A percentile compares a stretch with the other conserved stretches of the same genome.
Conservation (phyloP, 2,329 filamentous ascomycete species). For the Esteya vermicola region DNA sequence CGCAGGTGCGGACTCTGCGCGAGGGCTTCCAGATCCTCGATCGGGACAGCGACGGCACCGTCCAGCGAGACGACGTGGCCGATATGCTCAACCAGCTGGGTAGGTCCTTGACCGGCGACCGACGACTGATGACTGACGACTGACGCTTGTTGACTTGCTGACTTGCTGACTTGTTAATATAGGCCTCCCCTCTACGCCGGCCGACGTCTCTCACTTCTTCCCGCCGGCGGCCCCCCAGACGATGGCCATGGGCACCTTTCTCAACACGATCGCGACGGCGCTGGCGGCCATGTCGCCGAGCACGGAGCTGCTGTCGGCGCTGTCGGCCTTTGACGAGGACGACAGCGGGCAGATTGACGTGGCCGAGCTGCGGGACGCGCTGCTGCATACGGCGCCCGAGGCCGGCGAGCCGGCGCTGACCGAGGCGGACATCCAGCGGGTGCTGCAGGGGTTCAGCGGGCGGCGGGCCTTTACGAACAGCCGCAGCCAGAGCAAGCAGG, state of each 20-base stretch:
- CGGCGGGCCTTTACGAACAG: conserved; percentile 70
- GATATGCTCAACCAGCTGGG: conserved; percentile 81
- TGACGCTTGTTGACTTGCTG: no score
- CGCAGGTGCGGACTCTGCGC: conserved; percentile 74
- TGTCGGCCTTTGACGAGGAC: conserved; percentile 90
- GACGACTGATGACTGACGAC: no score
- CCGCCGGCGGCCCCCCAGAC: conserved; percentile 56
- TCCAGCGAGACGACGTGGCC: conserved; percentile 70
- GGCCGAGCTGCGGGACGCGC: conserved; percentile 63
- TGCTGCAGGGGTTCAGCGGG: conserved; percentile 77
- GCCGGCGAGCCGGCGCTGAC: conserved; percentile 50
- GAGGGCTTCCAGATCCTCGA: conserved; percentile 93
- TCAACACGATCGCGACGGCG: conserved; percentile 65
- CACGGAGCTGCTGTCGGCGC: conserved; percentile 72
- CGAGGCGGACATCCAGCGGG: conserved; percentile 65
- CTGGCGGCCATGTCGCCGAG: conserved; percentile 62
- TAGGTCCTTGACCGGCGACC: conserved; percentile 25
- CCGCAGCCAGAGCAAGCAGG: conserved; percentile 42
- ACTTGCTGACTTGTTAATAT: no score
- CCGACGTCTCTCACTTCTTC: conserved; percentile 71
- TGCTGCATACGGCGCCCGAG: conserved; percentile 71
- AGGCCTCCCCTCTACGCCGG: conserved; percentile 61
- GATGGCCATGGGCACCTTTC: conserved; percentile 71
- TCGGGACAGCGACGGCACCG: conserved; percentile 68
- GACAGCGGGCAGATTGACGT: conserved; percentile 89